Percentiles rank a stretch among this genome's conserved stretches.
phyloP scores from a whole-genome alignment of 2,329 filamentous ascomycete genomes.

The Dactylonectria estremocensis region DNA sequence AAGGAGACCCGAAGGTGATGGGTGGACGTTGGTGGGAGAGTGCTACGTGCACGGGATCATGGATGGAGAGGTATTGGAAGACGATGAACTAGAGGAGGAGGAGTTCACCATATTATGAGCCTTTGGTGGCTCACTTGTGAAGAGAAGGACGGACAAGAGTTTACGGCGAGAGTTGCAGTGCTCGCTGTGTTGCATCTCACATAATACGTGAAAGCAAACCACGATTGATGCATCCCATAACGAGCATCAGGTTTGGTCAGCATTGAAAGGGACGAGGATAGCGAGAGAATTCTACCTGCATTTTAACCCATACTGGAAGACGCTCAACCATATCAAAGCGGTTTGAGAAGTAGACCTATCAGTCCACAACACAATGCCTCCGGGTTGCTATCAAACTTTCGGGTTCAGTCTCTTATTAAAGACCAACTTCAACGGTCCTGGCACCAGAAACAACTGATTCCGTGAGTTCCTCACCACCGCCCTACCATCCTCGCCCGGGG shows the following conservation, averaged over 20 bases:
- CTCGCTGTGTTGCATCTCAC: background rate
- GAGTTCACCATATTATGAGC: conserved; percentile 50
- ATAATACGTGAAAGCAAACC: background rate
- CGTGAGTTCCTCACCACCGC: background rate
- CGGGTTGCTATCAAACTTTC: background rate
- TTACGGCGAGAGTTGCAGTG: background rate
- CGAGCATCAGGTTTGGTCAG: too few species aligned
- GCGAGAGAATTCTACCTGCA: too few species aligned
- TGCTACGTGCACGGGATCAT: conserved; percentile 58
- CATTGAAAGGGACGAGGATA: too few species aligned
- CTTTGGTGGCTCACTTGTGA: background rate
- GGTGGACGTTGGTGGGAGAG: conserved; percentile 53
- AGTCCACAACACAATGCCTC: too few species aligned
- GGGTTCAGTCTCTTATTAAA: background rate
- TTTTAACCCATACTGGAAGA: too few species aligned
- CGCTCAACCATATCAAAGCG: too few species aligned
- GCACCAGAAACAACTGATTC: conserved; percentile 4
- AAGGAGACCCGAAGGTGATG: conserved; percentile 17
- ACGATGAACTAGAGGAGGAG: conserved; percentile 45
- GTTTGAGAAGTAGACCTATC: too few species aligned
- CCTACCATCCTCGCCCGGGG: conserved; percentile 9
- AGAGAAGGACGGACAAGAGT: conserved; percentile 23
- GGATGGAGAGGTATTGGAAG: conserved; percentile 51
- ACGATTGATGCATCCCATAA: background rate
- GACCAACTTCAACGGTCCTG: conserved; percentile 1